Percentiles rank a stretch among this genome's conserved stretches.
Evolutionary conservation across 2,329 filamentous ascomycete genomes (phyloP).

Genomic region (Shiraia sp.): DNA sequence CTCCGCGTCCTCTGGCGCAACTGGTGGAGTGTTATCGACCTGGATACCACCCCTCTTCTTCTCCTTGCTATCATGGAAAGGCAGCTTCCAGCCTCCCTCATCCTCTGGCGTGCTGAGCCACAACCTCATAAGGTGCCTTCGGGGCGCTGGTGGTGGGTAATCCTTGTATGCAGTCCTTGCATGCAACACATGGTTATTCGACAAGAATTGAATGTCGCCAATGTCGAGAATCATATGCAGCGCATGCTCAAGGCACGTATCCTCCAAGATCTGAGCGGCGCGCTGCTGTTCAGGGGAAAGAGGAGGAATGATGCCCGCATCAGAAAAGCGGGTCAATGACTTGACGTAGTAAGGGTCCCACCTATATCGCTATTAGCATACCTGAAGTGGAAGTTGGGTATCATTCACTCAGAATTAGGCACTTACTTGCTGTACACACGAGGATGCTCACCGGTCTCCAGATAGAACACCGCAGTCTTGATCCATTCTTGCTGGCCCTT

Average conservation of each 20-base stretch:
- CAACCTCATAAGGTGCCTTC: conserved; percentile 78
- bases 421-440: conserved; percentile 73
- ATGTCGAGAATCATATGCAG: conserved; percentile 86
- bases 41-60: conserved; percentile 90
- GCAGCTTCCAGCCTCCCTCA: conserved; percentile 84
- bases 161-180: conserved; percentile 80
- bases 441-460: conserved; percentile 68
- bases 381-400: background rate
- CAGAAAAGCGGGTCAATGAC: conserved; percentile 74
- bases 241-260: conserved; percentile 71
- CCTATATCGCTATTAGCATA: conserved; percentile 26
- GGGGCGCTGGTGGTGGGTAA: conserved; percentile 66
- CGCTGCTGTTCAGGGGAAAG: conserved; percentile 70
- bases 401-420: background rate
- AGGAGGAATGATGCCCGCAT: conserved; percentile 71
- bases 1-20: conserved; percentile 77
- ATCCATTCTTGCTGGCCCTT: conserved; percentile 76
- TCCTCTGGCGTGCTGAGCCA: conserved; percentile 82
- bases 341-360: conserved; percentile 90
- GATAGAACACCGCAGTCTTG: conserved; percentile 72
- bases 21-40: conserved; percentile 77
- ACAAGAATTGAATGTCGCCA: conserved; percentile 85
- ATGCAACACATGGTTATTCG: conserved; percentile 80
- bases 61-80: conserved; percentile 78
- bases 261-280: conserved; percentile 72